Conservation (phyloP, 1,284 basidiomycete species). For the Puccinia sorghi region DNA sequence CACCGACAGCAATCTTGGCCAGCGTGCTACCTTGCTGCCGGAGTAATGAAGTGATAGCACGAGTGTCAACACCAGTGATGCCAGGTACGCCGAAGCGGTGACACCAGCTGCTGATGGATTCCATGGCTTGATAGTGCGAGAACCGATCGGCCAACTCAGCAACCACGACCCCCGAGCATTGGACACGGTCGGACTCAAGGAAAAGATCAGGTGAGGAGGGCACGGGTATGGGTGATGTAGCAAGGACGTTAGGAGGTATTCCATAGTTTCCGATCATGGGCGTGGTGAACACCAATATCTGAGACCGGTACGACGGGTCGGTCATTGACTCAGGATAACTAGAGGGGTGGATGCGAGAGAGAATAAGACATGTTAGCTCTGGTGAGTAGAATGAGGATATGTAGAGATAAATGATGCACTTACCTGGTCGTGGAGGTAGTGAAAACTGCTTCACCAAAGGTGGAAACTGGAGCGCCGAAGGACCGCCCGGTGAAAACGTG, state of each 20-base stretch:
- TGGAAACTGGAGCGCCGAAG: conserved; percentile 84
- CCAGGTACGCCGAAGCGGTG: conserved; percentile 84
- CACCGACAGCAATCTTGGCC: conserved; percentile 82
- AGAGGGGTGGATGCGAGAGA: background rate
- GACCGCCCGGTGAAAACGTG: conserved; percentile 84
- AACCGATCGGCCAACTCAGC: conserved; percentile 91
- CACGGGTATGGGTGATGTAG: conserved; percentile 29
- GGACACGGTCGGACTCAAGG: conserved; percentile 84
- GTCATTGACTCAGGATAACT: conserved; percentile 95
- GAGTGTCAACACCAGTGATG: conserved; percentile 94
- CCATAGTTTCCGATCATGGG: conserved; percentile 99
- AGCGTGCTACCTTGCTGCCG: conserved; percentile 97
- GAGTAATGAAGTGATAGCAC: conserved; percentile 87
- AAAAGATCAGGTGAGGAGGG: conserved; percentile 59
- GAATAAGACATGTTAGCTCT: background rate
- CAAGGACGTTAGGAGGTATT: conserved; percentile 72
- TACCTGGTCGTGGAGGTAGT: conserved; percentile 98
- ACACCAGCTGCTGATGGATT: conserved; percentile 93
- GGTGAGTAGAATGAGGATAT: background rate
- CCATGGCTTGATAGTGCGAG: conserved; percentile 90
- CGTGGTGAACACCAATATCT: conserved; percentile 97
- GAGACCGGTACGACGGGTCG: conserved; percentile 95
- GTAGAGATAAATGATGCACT: conserved; percentile 60
- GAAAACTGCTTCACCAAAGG: conserved; percentile 97
- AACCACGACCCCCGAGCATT: conserved; percentile 90